Evolutionary conservation across 257 asterid genomes (phyloP).

Genomic region (Knoxia roxburghii): DNA sequence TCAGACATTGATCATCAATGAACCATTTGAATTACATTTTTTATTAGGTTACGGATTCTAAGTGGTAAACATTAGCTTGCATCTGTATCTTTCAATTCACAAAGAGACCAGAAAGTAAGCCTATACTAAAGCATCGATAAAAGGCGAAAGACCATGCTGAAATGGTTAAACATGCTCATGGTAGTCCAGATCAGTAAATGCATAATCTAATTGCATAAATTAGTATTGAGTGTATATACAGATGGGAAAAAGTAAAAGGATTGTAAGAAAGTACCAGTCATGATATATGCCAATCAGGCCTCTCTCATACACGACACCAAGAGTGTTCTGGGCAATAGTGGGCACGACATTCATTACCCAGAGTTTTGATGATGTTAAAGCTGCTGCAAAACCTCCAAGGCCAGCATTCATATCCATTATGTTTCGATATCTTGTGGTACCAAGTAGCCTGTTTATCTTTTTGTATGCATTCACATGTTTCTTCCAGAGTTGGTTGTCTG

Average conservation of each 20-base stretch:
- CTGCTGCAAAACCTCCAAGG: constrained; percentile 90
- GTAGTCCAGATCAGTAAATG: background rate
- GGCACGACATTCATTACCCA: constrained; percentile 98
- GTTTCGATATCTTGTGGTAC: constrained; percentile 68
- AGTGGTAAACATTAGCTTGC: background rate
- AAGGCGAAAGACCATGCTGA: background rate
- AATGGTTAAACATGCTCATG: background rate
- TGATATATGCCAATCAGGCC: constrained; percentile 92
- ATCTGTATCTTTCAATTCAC: background rate
- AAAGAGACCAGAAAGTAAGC: background rate
- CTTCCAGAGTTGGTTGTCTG: constrained; percentile 72
- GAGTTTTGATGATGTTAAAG: constrained; percentile 61
- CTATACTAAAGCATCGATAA: background rate
- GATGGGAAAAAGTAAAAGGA: background rate
- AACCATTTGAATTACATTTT: background rate
- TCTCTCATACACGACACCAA: constrained; percentile 69
- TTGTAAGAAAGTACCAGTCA: constrained; percentile 56
- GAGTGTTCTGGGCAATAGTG: constrained; percentile 57
- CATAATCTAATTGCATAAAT: background rate
- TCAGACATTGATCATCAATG: too few species aligned
- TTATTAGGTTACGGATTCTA: background rate
- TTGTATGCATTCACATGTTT: constrained; percentile 61
- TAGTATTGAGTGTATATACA: too few species aligned
- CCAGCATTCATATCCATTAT: constrained; percentile 96
- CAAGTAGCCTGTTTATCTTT: constrained; percentile 44